These are phyloP conservation scores for Thuja plicata DNA, from an alignment of 83 land plant genomes.

Conservation along the genomic window DNA sequence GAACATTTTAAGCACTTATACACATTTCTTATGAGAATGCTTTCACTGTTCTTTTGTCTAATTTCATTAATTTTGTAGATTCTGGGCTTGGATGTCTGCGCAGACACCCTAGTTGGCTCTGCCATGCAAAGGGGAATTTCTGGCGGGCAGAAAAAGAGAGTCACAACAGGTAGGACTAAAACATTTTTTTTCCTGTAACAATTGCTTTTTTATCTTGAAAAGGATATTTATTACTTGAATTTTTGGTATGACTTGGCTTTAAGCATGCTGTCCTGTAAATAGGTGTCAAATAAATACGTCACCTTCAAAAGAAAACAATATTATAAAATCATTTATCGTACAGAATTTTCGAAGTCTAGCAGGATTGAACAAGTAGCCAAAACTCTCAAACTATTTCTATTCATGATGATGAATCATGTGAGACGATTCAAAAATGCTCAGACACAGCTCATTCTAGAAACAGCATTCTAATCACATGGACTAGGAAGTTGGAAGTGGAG, in stretches of 20 bases:
- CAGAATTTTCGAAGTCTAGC: neutral
- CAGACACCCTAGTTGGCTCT: slow-evolving; percentile 45
- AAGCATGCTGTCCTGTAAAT: neutral
- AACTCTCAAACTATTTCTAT: neutral
- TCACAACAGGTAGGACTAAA: slow-evolving; percentile 35
- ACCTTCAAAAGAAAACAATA: neutral
- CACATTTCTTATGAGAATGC: neutral
- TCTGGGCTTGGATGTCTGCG: slow-evolving; percentile 41
- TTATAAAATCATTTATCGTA: neutral
- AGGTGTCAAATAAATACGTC: neutral
- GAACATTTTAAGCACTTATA: neutral
- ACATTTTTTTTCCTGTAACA: neutral
- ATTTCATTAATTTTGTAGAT: slow-evolving; percentile 25
- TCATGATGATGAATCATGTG: no score
- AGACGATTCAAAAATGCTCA: no score
- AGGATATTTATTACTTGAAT: neutral
- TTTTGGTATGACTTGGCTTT: neutral
- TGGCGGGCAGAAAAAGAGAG: slow-evolving; percentile 49
- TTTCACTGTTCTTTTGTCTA: neutral
- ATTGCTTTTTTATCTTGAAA: neutral
- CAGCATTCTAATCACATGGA: no score
- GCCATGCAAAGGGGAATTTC: slow-evolving; percentile 51
- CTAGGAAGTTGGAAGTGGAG: no score
- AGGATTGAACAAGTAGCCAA: neutral
- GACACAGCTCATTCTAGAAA: no score